Conservation (phyloP, 2,329 filamentous ascomycete genomes). For the Colletotrichum cereale region DNA sequence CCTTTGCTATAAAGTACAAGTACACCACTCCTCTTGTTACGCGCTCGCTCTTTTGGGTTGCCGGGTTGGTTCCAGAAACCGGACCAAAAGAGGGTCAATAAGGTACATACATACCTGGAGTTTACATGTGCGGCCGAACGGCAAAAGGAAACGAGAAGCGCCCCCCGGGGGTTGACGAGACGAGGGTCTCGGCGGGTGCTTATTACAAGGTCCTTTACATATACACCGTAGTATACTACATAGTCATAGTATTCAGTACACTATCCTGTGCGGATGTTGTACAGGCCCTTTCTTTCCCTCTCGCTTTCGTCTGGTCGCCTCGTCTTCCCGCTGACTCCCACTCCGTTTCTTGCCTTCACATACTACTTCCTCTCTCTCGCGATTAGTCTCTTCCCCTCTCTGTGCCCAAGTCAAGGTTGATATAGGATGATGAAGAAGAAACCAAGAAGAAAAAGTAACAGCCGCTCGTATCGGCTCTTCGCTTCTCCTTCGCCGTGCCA, state of each 20-base stretch:
- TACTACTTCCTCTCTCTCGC: neutral
- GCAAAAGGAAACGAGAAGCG: slow-evolving; percentile 24
- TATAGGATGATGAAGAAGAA: neutral
- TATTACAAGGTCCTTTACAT: slow-evolving; percentile 7
- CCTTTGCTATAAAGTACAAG: no score
- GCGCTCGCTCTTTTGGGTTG: neutral
- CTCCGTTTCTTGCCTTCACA: neutral
- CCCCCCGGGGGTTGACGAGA: slow-evolving; percentile 28
- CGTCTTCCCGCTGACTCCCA: slow-evolving; percentile 10
- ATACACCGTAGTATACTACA: neutral
- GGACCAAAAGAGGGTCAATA: neutral
- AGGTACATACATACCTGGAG: neutral
- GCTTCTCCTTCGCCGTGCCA: neutral
- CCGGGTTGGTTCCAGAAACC: slow-evolving; percentile 19
- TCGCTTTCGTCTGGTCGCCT: neutral
- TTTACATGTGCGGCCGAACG: neutral
- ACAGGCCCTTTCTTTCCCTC: neutral
- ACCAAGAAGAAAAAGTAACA: neutral
- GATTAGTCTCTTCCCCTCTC: neutral
- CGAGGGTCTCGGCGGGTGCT: slow-evolving; percentile 38
- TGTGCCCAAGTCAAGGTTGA: neutral
- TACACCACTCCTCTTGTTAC: neutral
- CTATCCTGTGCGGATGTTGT: neutral
- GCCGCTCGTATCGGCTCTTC: neutral
- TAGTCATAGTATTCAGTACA: no score